Conservation (phyloP, 257 asterid species). For the Voacanga thouarsii region DNA sequence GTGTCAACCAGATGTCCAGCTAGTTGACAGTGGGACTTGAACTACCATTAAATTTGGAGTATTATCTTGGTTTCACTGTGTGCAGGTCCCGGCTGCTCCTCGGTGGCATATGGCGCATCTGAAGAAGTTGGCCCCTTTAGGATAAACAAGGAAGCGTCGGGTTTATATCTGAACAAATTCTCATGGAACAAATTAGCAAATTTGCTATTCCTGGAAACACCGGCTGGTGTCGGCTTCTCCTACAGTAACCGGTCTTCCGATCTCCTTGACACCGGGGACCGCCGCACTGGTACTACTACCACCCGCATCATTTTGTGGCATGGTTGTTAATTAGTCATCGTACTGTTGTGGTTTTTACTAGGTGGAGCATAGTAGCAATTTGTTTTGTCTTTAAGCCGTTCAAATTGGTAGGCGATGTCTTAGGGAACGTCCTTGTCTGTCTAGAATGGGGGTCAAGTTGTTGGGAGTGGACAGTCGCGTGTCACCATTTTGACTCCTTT, state of each 20-base stretch:
- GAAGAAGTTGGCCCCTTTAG: slow-evolving; percentile 94
- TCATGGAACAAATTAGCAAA: slow-evolving; percentile 88
- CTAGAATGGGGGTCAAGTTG: slow-evolving; percentile 5
- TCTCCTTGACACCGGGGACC: slow-evolving; percentile 75
- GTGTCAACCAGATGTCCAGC: background rate
- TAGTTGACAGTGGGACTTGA: slow-evolving; percentile 16
- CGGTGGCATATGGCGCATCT: slow-evolving; percentile 98
- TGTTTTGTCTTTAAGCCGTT: background rate
- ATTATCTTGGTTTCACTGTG: background rate
- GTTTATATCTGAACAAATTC: slow-evolving; percentile 65
- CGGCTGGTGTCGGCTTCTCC: slow-evolving; percentile 95
- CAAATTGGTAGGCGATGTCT: slow-evolving; percentile 20
- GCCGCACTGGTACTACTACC: slow-evolving; percentile 56
- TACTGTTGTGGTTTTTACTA: no score
- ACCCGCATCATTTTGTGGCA: background rate
- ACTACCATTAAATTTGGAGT: background rate
- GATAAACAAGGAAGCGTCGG: slow-evolving; percentile 55
- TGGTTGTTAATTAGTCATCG: background rate
- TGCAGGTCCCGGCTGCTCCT: slow-evolving; percentile 93
- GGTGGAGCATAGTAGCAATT: no score
- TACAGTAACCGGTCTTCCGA: slow-evolving; percentile 82
- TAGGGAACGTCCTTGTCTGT: background rate
- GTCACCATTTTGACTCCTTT: slow-evolving; percentile 12
- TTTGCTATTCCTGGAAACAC: slow-evolving; percentile 78
- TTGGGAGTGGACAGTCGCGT: background rate